Percentiles rank a stretch among this genome's conserved stretches.
phyloP scores from a whole-genome alignment of 805 yeast genomes.

The Metschnikowia lochheadii region DNA sequence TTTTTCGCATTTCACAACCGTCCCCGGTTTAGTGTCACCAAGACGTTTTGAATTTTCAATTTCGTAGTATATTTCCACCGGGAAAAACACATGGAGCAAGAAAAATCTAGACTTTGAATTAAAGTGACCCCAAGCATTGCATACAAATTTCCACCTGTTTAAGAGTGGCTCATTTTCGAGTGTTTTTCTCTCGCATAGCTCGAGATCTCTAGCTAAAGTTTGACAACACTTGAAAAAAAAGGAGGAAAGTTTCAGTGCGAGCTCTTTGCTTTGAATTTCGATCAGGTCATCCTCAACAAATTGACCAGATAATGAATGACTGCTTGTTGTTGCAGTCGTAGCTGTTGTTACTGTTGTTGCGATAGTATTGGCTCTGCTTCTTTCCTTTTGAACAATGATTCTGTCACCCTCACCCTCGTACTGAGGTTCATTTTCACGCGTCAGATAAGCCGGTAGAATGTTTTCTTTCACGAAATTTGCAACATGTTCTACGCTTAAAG shows the following conservation, averaged over 20 bases:
- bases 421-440: neutral
- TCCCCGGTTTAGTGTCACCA: neutral
- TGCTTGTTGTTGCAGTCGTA: neutral
- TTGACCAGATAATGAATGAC: neutral
- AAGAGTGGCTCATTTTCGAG: neutral
- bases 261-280: slow-evolving; percentile 6
- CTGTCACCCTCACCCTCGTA: slow-evolving; percentile 1
- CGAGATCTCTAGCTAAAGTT: slow-evolving; percentile 2
- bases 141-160: slow-evolving; percentile 7
- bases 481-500: slow-evolving; percentile 8
- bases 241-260: slow-evolving; percentile 2
- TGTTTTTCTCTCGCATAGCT: neutral
- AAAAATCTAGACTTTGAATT: slow-evolving; percentile 10
- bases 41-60: slow-evolving; percentile 1
- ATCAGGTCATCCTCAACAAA: slow-evolving; percentile 1
- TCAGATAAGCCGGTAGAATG: neutral
- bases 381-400: neutral
- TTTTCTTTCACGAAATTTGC: slow-evolving; percentile 7
- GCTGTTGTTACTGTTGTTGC: neutral
- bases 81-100: slow-evolving; percentile 9
- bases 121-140: slow-evolving; percentile 11
- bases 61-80: slow-evolving; percentile 9
- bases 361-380: slow-evolving; percentile 1
- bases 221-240: slow-evolving; percentile 11
- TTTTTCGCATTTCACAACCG: slow-evolving; percentile 6